Evolutionary conservation across 2,329 filamentous ascomycete species (phyloP).

Genomic region (Macroventuria anomochaeta): DNA sequence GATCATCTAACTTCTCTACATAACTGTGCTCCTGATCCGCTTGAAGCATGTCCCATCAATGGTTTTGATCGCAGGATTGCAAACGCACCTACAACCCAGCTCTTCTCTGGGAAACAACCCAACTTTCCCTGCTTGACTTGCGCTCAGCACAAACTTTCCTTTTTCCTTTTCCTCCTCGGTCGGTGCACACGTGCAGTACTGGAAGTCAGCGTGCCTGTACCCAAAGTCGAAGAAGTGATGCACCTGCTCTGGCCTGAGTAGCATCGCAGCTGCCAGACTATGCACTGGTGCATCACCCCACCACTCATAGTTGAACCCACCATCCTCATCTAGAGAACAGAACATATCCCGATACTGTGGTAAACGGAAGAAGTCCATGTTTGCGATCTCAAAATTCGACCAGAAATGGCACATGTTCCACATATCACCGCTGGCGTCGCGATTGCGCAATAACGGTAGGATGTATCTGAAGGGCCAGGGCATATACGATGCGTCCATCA

Average conservation of each 20-base stretch:
- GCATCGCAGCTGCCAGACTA: slow-evolving; percentile 85
- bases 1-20: slow-evolving; percentile 1
- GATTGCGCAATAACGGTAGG: slow-evolving; percentile 45
- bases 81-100: slow-evolving; percentile 16
- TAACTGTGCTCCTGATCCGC: slow-evolving; percentile 5
- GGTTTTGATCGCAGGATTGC: slow-evolving; percentile 5
- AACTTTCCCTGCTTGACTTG: not conserved
- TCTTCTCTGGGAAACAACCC: slow-evolving; percentile 5
- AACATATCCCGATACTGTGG: slow-evolving; percentile 91
- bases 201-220: slow-evolving; percentile 65
- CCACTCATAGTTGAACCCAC: slow-evolving; percentile 25
- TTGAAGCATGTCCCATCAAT: slow-evolving; percentile 12
- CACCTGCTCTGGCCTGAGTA: slow-evolving; percentile 83
- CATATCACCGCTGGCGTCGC: slow-evolving; percentile 79
- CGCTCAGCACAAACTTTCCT: slow-evolving; percentile 4
- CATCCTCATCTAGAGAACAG: slow-evolving; percentile 67
- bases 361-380: slow-evolving; percentile 88
- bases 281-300: slow-evolving; percentile 98
- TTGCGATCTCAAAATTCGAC: slow-evolving; percentile 95
- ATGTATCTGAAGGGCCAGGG: slow-evolving; percentile 25
- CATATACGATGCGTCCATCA: slow-evolving; percentile 21
- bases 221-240: slow-evolving; percentile 99
- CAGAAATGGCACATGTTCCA: slow-evolving; percentile 98
- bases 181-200: slow-evolving; percentile 17
- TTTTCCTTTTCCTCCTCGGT: slow-evolving; percentile 9